These are phyloP conservation scores for Fagus crenata DNA, from an alignment of 306 rosid genomes.

Conservation along the genomic window DNA sequence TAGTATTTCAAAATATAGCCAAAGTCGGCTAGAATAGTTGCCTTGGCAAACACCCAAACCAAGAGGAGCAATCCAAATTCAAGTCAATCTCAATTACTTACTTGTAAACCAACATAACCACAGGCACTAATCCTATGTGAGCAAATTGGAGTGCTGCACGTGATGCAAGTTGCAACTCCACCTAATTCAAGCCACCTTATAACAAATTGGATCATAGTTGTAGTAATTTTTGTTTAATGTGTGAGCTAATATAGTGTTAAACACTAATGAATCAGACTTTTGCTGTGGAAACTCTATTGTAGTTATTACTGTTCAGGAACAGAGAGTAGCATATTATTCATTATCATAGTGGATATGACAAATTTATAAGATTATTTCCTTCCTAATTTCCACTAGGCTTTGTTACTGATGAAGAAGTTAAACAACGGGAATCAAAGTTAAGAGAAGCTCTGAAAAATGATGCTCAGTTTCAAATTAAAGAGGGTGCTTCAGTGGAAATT, in stretches of 20 bases:
- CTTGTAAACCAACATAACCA: too few species aligned
- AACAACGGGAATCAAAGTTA: slow-evolving; percentile 60
- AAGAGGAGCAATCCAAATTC: too few species aligned
- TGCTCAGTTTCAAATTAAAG: slow-evolving; percentile 58
- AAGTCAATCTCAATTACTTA: too few species aligned
- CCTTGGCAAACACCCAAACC: too few species aligned
- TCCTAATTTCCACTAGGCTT: slow-evolving; percentile 51
- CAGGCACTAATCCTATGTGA: too few species aligned
- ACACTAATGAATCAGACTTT: slow-evolving; percentile 9
- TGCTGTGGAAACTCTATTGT: not conserved
- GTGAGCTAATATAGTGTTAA: slow-evolving; percentile 13
- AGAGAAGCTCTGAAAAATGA: slow-evolving; percentile 60
- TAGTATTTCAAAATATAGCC: too few species aligned
- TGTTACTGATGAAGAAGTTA: slow-evolving; percentile 70
- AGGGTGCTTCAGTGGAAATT: slow-evolving; percentile 61
- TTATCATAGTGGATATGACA: slow-evolving; percentile 2
- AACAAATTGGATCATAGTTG: not conserved
- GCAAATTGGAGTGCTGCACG: too few species aligned
- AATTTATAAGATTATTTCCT: slow-evolving; percentile 3
- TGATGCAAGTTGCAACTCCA: too few species aligned
- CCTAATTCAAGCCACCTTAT: too few species aligned
- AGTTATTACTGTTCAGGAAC: not conserved
- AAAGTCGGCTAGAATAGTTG: too few species aligned
- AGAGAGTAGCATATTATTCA: slow-evolving; percentile 16
- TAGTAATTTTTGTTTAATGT: not conserved